Evolutionary conservation across 306 rosid genomes (phyloP).

Genomic region (Mimosa bimucronata): DNA sequence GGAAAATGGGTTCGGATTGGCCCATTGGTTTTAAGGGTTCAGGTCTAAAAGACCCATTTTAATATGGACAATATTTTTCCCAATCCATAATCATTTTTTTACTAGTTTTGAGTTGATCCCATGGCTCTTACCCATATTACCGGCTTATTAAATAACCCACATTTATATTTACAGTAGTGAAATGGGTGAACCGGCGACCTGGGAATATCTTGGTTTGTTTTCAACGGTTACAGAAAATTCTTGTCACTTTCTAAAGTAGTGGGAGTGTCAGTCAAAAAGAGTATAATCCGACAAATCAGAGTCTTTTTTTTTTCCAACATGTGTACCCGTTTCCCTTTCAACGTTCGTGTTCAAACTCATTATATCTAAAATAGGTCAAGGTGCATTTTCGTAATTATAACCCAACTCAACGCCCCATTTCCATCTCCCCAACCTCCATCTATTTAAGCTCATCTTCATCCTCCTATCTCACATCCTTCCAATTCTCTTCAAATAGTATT

Average conservation of each 20-base stretch:
- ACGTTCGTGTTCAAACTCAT: conserved; percentile 62
- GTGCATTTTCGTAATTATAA: conserved; percentile 65
- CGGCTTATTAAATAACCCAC: too few relatives aligned
- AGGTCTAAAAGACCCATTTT: too few relatives aligned
- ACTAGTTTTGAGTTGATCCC: too few relatives aligned
- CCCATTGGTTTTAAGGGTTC: too few relatives aligned
- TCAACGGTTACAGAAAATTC: conserved; percentile 38
- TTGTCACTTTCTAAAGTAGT: conserved; percentile 45
- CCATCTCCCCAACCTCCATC: conserved; percentile 38
- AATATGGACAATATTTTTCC: too few relatives aligned
- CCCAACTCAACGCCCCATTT: conserved; percentile 45
- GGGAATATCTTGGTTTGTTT: background rate
- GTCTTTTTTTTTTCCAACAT: conserved; percentile 65
- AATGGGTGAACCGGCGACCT: background rate
- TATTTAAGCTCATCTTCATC: conserved; percentile 57
- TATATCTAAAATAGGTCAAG: conserved; percentile 59
- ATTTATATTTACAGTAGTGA: background rate
- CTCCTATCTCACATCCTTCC: conserved; percentile 48
- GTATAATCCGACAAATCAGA: conserved; percentile 89
- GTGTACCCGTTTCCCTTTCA: conserved; percentile 76
- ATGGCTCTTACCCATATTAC: too few relatives aligned
- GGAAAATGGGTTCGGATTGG: too few relatives aligned
- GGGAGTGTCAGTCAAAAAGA: conserved; percentile 65
- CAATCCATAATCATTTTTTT: too few relatives aligned
- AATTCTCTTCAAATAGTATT: conserved; percentile 49